phyloP scores from a whole-genome alignment of 2,329 filamentous ascomycete genomes.

The Botryotinia globosa region DNA sequence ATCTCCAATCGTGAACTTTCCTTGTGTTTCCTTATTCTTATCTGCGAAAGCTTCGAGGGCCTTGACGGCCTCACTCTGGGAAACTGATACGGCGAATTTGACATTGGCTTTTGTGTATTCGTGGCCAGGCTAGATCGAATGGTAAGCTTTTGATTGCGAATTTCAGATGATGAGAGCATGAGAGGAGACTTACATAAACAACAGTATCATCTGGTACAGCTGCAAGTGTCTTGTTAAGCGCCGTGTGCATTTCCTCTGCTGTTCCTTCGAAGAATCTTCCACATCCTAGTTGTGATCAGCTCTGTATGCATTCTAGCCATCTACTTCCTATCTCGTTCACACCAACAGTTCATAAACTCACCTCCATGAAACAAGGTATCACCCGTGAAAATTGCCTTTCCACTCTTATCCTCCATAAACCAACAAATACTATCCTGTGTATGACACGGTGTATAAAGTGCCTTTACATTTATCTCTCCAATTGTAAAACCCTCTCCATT shows the following conservation, averaged over 20 bases:
- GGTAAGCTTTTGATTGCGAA: conserved; percentile 22
- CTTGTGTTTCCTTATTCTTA: conserved; percentile 82
- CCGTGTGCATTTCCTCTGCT: conserved; percentile 86
- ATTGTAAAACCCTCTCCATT: conserved; percentile 79
- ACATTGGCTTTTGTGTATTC: conserved; percentile 98
- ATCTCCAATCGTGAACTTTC: conserved; percentile 93
- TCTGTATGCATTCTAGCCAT: background rate
- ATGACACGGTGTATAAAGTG: conserved; percentile 94
- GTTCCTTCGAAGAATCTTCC: conserved; percentile 95
- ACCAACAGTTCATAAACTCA: conserved; percentile 40
- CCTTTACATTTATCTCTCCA: conserved; percentile 77
- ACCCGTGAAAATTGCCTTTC: conserved; percentile 83
- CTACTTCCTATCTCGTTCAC: background rate
- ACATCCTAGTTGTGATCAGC: conserved; percentile 59
- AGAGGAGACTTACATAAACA: conserved; percentile 66
- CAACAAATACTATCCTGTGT: conserved; percentile 99
- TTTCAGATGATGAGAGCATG: background rate
- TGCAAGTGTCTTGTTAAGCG: conserved; percentile 81
- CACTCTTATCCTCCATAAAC: conserved; percentile 74
- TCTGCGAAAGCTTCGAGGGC: conserved; percentile 75
- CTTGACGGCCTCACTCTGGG: conserved; percentile 72
- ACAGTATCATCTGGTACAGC: conserved; percentile 83
- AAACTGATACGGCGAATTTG: conserved; percentile 77
- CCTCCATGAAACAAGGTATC: conserved; percentile 95
- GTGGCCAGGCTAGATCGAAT: conserved; percentile 69